Conservation (phyloP, 2,329 filamentous ascomycete genomes). For the Pseudogymnoascus verrucosus region DNA sequence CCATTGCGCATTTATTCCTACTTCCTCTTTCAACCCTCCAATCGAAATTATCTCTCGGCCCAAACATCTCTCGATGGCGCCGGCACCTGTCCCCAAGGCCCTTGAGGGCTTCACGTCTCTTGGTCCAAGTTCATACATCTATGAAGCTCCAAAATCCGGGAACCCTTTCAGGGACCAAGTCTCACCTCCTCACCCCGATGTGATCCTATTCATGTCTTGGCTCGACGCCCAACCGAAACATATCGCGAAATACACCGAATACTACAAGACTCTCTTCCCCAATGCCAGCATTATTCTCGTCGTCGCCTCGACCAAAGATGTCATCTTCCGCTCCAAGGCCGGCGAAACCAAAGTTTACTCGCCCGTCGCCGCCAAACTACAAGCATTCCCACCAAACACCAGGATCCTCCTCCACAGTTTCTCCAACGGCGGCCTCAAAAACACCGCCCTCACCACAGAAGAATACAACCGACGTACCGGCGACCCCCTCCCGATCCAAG, state of each 20-base stretch:
- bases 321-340: constrained; percentile 33
- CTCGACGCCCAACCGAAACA: constrained; percentile 37
- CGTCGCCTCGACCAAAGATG: constrained; percentile 37
- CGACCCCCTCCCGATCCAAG: constrained; percentile 29
- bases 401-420: constrained; percentile 38
- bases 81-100: background rate
- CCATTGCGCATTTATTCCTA: background rate
- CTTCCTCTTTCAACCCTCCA: background rate
- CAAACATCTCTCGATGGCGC: background rate
- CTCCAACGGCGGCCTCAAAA: constrained; percentile 41
- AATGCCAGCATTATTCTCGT: constrained; percentile 41
- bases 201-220: constrained; percentile 40
- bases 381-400: constrained; percentile 15
- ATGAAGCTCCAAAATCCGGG: constrained; percentile 24
- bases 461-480: constrained; percentile 30
- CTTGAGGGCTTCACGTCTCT: constrained; percentile 30
- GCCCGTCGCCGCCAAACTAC: constrained; percentile 31
- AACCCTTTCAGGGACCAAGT: constrained; percentile 7
- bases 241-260: constrained; percentile 38
- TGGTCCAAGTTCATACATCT: constrained; percentile 32
- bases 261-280: constrained; percentile 36
- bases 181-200: constrained; percentile 23
- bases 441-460: constrained; percentile 31
- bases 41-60: too few species aligned
- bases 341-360: constrained; percentile 34